Percentiles rank a stretch among this genome's conserved stretches.
Evolutionary conservation across 2,329 filamentous ascomycete genomes (phyloP).

Genomic region (Exophiala mesophila): DNA sequence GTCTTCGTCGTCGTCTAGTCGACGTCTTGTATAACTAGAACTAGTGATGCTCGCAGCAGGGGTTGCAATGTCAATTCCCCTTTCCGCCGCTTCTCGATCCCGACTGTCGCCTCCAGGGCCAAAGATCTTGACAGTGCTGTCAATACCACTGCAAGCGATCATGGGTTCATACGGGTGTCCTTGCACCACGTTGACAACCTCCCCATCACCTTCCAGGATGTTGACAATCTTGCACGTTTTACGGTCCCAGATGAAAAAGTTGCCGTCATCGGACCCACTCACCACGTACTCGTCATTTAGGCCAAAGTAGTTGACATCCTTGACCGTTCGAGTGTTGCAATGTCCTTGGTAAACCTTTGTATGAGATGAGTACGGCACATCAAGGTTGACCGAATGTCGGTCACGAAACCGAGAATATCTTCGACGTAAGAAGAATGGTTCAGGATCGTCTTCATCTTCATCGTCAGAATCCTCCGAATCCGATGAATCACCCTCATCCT

Average conservation of each 20-base stretch:
- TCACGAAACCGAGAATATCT: constrained; percentile 44
- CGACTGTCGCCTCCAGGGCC: constrained; percentile 50
- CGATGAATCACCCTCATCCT: constrained; percentile 18
- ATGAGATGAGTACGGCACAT: constrained; percentile 53
- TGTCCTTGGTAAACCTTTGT: constrained; percentile 58
- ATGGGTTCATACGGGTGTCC: constrained; percentile 64
- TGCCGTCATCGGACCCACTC: constrained; percentile 61
- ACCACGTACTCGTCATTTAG: constrained; percentile 65
- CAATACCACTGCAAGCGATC: constrained; percentile 62
- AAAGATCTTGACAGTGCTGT: constrained; percentile 65
- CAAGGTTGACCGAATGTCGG: constrained; percentile 49
- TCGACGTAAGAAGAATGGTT: constrained; percentile 38
- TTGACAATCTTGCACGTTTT: constrained; percentile 58
- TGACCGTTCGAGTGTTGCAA: constrained; percentile 63
- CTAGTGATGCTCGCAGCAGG: constrained; percentile 34
- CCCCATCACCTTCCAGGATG: constrained; percentile 61
- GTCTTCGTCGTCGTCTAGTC: constrained; percentile 12
- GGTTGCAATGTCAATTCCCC: constrained; percentile 54
- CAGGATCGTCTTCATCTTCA: constrained; percentile 28
- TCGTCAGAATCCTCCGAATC: constrained; percentile 17
- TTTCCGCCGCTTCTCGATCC: constrained; percentile 53
- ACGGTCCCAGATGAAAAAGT: constrained; percentile 65
- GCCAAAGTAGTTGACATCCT: constrained; percentile 65
- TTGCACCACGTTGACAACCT: constrained; percentile 66
- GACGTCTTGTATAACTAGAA: constrained; percentile 25